Conservation (phyloP, 441 rosid species). For the Brassica hybrid region DNA sequence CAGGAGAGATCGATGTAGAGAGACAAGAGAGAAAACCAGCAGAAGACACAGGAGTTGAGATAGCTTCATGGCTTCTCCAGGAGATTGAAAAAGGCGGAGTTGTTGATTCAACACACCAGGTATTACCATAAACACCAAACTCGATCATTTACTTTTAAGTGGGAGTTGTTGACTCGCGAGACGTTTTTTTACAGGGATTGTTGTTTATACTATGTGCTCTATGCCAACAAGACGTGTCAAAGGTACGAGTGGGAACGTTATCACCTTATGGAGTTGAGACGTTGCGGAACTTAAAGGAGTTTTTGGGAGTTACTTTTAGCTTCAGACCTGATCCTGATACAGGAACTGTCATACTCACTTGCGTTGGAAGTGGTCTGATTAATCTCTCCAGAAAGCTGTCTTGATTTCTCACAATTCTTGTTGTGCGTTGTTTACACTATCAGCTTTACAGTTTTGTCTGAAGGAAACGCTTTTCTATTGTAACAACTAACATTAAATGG, state of each 20-base stretch:
- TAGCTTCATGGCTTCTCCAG: conserved; percentile 77
- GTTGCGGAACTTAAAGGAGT: conserved; percentile 67
- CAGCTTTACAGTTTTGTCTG: conserved; percentile 19
- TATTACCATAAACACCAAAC: conserved; percentile 25
- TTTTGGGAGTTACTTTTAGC: conserved; percentile 67
- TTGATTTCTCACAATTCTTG: conserved; percentile 29
- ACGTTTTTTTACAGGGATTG: conserved; percentile 58
- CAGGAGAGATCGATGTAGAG: conserved; percentile 64
- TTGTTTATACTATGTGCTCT: conserved; percentile 80
- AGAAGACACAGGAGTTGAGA: conserved; percentile 72
- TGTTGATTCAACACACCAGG: conserved; percentile 93
- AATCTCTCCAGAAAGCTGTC: conserved; percentile 78
- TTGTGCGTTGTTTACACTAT: conserved; percentile 5
- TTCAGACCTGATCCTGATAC: conserved; percentile 74
- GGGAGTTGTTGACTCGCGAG: neutral
- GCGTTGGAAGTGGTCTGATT: conserved; percentile 76
- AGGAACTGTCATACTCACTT: conserved; percentile 72
- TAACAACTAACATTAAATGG: no score
- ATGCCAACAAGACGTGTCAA: conserved; percentile 78
- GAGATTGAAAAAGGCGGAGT: conserved; percentile 95
- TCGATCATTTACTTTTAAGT: neutral
- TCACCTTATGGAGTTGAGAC: conserved; percentile 79
- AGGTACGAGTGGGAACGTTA: conserved; percentile 83
- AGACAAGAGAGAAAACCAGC: conserved; percentile 66
- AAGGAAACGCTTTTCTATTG: no score